Conservation (phyloP, 805 yeast genomes). For the Pichia nakasei region DNA sequence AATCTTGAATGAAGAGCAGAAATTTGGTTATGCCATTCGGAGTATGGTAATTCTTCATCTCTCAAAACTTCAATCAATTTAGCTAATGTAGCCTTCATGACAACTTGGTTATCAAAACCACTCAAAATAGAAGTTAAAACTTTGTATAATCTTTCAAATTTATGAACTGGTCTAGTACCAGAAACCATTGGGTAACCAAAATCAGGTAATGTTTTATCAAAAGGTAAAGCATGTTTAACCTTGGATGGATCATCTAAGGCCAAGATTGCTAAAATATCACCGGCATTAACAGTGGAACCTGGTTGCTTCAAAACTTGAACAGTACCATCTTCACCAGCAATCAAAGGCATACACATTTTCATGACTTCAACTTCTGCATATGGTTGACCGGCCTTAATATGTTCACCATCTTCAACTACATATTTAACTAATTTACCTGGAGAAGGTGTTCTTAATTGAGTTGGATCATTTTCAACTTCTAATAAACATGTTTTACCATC, state of each 20-base stretch:
- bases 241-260: conserved; percentile 94
- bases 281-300: conserved; percentile 93
- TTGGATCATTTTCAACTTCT: conserved; percentile 96
- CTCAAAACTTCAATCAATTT: conserved; percentile 64
- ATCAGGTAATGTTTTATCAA: conserved; percentile 87
- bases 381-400: conserved; percentile 81
- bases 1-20: conserved; percentile 91
- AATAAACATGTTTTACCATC: conserved; percentile 91
- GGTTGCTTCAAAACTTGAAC: conserved; percentile 94
- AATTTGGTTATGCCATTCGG: conserved; percentile 80
- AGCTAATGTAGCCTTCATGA: conserved; percentile 76
- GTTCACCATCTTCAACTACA: conserved; percentile 93
- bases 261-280: conserved; percentile 92
- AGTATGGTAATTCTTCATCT: conserved; percentile 78
- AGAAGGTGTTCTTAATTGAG: conserved; percentile 96
- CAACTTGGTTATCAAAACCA: conserved; percentile 94
- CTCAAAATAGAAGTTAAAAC: conserved; percentile 70
- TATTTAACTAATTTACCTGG: conserved; percentile 96
- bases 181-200: conserved; percentile 73
- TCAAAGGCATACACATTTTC: conserved; percentile 98
- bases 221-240: conserved; percentile 94
- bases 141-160: conserved; percentile 47
- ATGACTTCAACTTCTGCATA: conserved; percentile 98
- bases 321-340: conserved; percentile 88
- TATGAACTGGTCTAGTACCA: conserved; percentile 80